Evolutionary conservation across 1,284 basidiomycete species (phyloP), one percentile per base, ranked within the genome.

Genomic region (Schizopora paradoxa): DNA sequence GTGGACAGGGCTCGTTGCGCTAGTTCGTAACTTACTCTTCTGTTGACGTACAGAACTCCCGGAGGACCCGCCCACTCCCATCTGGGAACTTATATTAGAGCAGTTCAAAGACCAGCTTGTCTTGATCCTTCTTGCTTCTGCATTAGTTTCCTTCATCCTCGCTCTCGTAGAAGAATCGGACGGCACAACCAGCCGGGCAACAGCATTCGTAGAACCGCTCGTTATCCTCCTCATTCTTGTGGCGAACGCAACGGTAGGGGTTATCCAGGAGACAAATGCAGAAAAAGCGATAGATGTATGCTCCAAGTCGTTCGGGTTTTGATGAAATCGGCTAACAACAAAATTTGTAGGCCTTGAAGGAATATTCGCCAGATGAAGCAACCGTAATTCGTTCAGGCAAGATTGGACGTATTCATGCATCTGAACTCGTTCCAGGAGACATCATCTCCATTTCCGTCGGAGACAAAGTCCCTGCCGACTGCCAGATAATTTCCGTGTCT

Each of bases 101-200:
- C 95, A 99, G 69, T 99, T 99, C 76, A 87, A 96, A 71, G 93
- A 97, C 68, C 91, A 94, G 66, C 81, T 97, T 19, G 93, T 95
- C 18, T 81, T 97, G 51, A 96, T 97, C 60, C 77, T 97, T 21
- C 83, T 97, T 34, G 91, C 78, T 2, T 95, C 91, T 5, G 93
- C 93, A 11, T 81, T 89, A 40, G 76, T 96, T 51, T 96, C 92
- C 2, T 93, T 96, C 61, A 70, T 92, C 8, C 74, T 97, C 25
- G 93, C 93, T 6, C 66, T 94, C 29, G 73, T 96, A 49, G 93
- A 97, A 61, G 77, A 82, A 35, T 68, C 74, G 1, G 74, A 77
- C 14, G 81, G 82, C 52, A 73, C 79, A 8, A 74, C 72, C n/a
- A 76, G 81, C 48, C 74, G 77, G 52, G 77, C 82, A 29, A 76